phyloP scores from a whole-genome alignment of 2,329 filamentous ascomycete genomes.

The Uncinocarpus reesii region DNA sequence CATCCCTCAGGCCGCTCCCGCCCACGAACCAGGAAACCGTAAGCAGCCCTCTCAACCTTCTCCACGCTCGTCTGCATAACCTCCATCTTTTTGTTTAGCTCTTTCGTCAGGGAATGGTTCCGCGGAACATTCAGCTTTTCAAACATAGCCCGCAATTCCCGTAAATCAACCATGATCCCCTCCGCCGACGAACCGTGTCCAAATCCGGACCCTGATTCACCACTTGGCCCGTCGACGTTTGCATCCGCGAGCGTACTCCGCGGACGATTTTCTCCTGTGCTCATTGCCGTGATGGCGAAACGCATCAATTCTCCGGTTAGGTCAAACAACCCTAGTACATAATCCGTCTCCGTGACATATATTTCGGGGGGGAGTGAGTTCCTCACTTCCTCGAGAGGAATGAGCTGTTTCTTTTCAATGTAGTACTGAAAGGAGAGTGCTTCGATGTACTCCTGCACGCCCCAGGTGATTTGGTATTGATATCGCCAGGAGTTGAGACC shows the following conservation, averaged over 20 bases:
- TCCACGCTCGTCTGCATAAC: conserved; percentile 81
- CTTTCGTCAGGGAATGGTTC: conserved; percentile 46
- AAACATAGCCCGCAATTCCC: conserved; percentile 63
- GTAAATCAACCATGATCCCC: conserved; percentile 64
- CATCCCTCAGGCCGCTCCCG: conserved; percentile 84
- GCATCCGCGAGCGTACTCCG: conserved; percentile 17
- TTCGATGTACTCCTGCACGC: conserved; percentile 90
- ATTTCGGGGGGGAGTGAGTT: conserved; percentile 42
- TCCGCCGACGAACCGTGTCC: conserved; percentile 30
- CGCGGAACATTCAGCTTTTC: conserved; percentile 56
- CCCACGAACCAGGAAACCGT: conserved; percentile 76
- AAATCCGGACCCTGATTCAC: conserved; percentile 20
- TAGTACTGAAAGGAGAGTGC: conserved; percentile 84
- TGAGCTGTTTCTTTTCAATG: conserved; percentile 62
- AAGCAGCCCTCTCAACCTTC: conserved; percentile 86
- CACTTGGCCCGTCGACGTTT: conserved; percentile 15
- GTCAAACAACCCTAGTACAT: conserved; percentile 83
- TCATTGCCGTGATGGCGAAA: conserved; percentile 81
- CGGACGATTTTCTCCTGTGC: conserved; percentile 53
- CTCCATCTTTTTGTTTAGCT: conserved; percentile 68
- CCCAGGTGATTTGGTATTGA: conserved; percentile 60
- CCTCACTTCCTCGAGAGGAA: conserved; percentile 55
- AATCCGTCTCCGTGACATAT: conserved; percentile 66
- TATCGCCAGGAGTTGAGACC: conserved; percentile 78
- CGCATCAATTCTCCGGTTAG: conserved; percentile 94